Base-by-base conservation (phyloP, 2,329 filamentous ascomycete genomes). In the Macrophomina tecta region DNA sequence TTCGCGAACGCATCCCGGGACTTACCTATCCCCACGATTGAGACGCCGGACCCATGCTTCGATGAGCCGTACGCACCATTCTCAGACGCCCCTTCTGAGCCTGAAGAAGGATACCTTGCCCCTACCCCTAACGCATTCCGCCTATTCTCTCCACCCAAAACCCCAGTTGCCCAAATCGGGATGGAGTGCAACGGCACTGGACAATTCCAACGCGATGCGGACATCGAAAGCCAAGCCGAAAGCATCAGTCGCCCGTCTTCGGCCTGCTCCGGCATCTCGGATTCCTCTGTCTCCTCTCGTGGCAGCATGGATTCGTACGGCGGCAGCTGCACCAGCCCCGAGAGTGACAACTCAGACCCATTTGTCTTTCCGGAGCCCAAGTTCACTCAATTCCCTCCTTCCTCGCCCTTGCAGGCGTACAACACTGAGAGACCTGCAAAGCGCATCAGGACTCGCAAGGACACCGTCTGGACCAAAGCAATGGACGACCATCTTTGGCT, bases 401-500 rank as follows among this genome's bases (percentile, higher is more conserved):
- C 69, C 38, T 78, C 77, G 30, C 77, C 78, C 32, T 69, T 77
- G 6, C 70, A 73, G 38, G 66, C 69, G 23, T 75, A 74, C 40
- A 55, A 66, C 48, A 73, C 73, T 55, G 71, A 71, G 38, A 70
- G 69, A 46, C 73, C 70, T 6, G 63, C 73, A 11, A 83, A 82
- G 73, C 81, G 81, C 68, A 71, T 80, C 64, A 83, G 81, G 73
- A 75, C 79, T 42, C 77, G 76, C 61, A 78, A 76, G 52, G 73
- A 72, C 73, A 74, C 77, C 5, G 80, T 77, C 48, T 90, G 87
- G 84, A 88, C 85, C 5, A 78, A 84, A 51, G 86, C 88, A 62
- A 89, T 89, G 87, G 88, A 90, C 73, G 83, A 86, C 66, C 88
- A 90, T 72, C 77, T 90, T 38, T 89, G 88, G 87, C 85, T 87